Evolutionary conservation across 2,329 filamentous ascomycete species (phyloP).

Genomic region (Coniochaeta prunicola): DNA sequence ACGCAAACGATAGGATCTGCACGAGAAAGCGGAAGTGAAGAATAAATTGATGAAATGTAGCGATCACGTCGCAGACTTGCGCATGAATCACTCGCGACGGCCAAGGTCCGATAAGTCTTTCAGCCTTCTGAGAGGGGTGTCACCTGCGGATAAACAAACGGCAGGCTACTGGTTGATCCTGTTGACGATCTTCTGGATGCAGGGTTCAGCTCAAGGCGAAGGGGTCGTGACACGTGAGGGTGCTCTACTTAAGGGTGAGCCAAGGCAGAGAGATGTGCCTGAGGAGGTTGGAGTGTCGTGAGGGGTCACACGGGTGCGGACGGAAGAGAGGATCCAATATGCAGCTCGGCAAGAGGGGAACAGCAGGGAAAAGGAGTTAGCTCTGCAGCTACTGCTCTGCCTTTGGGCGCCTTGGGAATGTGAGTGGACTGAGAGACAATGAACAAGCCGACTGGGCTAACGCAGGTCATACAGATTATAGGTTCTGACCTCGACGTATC

Average conservation of each 20-base stretch:
- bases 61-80: not conserved
- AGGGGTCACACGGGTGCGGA: not conserved
- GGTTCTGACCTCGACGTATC: not conserved
- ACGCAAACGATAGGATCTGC: not conserved
- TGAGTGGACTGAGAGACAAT: not conserved
- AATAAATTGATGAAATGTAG: not conserved
- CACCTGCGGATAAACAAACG: conserved; percentile 2
- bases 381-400: not conserved
- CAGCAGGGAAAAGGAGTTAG: not conserved
- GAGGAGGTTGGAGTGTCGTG: not conserved
- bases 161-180: not conserved
- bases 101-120: not conserved
- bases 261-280: not conserved
- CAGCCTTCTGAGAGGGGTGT: not conserved
- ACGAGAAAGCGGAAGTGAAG: not conserved
- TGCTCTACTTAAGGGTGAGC: conserved; percentile 1
- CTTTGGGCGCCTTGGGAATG: not conserved
- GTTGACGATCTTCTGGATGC: conserved; percentile 1
- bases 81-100: not conserved
- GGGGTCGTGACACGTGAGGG: conserved; percentile 2
- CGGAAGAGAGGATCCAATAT: not conserved
- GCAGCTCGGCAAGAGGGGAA: not conserved
- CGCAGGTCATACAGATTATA: not conserved
- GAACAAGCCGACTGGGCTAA: not conserved
- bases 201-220: not conserved